Conservation (phyloP, 2,329 filamentous ascomycete genomes). For the Dactylellina haptotyla region DNA sequence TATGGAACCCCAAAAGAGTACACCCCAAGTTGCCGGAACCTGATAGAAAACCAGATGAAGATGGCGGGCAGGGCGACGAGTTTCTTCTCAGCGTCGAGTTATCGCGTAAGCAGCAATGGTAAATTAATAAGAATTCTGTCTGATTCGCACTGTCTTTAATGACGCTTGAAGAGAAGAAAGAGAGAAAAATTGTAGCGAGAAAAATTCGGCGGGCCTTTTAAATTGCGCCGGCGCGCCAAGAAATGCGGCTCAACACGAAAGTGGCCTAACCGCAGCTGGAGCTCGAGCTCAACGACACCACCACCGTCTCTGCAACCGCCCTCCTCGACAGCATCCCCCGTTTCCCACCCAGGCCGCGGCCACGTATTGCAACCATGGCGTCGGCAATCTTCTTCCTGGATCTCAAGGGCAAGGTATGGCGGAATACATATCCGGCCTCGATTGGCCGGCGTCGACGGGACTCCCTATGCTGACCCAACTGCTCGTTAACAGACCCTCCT, state of each 20-base stretch:
- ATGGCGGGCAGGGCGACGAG: conserved; percentile 18
- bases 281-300: conserved; percentile 18
- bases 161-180: conserved; percentile 47
- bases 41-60: conserved; percentile 52
- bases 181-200: conserved; percentile 16
- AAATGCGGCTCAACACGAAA: conserved; percentile 48
- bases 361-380: conserved; percentile 74
- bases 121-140: conserved; percentile 27
- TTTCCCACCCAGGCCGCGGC: neutral
- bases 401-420: conserved; percentile 94
- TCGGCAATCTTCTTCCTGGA: conserved; percentile 98
- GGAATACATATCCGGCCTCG: neutral
- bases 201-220: conserved; percentile 30
- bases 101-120: conserved; percentile 52
- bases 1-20: conserved; percentile 51
- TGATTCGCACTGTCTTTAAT: conserved; percentile 54
- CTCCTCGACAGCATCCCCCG: conserved; percentile 6
- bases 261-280: conserved; percentile 30
- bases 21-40: conserved; percentile 30
- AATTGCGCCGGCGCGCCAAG: conserved; percentile 38
- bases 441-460: conserved; percentile 10
- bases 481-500: conserved; percentile 79
- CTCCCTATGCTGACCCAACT: conserved; percentile 44
- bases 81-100: conserved; percentile 55
- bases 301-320: conserved; percentile 16